A percentile compares a stretch with the other conserved stretches of the same genome.
phyloP scores from a whole-genome alignment of 2,329 filamentous ascomycete genomes.

The Venturia oleaginea region DNA sequence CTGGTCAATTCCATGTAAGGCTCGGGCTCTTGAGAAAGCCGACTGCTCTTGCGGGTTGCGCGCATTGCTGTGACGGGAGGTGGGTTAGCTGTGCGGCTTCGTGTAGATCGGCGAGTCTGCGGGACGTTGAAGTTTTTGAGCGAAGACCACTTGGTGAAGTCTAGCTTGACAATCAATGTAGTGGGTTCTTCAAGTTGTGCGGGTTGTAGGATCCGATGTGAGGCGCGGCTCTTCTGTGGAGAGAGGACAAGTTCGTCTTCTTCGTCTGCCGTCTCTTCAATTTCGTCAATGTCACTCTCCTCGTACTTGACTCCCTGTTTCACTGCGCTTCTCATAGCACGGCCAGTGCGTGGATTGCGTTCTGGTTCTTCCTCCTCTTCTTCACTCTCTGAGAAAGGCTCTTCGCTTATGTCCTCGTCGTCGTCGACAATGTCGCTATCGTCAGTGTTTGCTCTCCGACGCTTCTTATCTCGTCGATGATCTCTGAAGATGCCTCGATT shows the following conservation, averaged over 20 bases:
- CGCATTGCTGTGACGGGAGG: conserved; percentile 20
- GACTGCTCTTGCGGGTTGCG: conserved; percentile 45
- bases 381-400: conserved; percentile 7
- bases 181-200: background rate
- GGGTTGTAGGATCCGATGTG: background rate
- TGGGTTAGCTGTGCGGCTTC: conserved; percentile 18
- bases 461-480: conserved; percentile 22
- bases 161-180: conserved; percentile 5
- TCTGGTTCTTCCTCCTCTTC: conserved; percentile 13
- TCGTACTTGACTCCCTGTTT: conserved; percentile 48
- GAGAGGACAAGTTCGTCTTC: conserved; percentile 14
- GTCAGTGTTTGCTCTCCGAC: conserved; percentile 25
- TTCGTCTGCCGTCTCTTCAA: conserved; percentile 22
- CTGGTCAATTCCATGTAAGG: conserved; percentile 49
- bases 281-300: conserved; percentile 35
- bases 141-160: background rate
- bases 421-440: conserved; percentile 25
- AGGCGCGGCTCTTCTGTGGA: conserved; percentile 3
- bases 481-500: conserved; percentile 17
- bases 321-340: conserved; percentile 46
- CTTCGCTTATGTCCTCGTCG: conserved; percentile 17
- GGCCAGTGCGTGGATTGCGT: conserved; percentile 42
- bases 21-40: conserved; percentile 49
- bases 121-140: background rate
- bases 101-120: conserved; percentile 22